phyloP scores from a whole-genome alignment of 345 rosid species.

The Triadica sebifera region DNA sequence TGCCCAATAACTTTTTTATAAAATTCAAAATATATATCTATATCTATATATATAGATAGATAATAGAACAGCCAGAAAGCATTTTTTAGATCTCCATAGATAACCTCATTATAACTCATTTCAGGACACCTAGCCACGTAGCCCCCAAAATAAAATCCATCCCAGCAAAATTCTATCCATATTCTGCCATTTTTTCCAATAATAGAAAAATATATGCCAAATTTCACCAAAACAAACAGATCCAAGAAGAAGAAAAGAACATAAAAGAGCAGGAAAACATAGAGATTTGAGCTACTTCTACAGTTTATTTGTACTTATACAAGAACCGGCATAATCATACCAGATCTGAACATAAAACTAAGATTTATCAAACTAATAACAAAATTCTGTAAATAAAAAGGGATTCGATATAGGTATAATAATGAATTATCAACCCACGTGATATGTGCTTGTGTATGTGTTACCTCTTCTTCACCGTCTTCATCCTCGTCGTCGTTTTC shows the following conservation, averaged over 20 bases:
- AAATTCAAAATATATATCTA: background rate
- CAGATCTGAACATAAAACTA: slow-evolving; percentile 33
- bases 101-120: too few relatives aligned
- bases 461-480: slow-evolving; percentile 22
- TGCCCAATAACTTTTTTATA: background rate
- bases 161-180: too few relatives aligned
- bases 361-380: background rate
- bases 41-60: too few relatives aligned
- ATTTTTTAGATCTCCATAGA: background rate
- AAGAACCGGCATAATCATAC: background rate
- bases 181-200: background rate
- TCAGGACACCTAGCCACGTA: too few relatives aligned
- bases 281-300: background rate
- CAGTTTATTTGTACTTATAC: background rate
- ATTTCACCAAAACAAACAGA: slow-evolving; percentile 12
- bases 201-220: background rate
- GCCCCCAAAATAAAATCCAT: too few relatives aligned
- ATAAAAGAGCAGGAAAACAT: background rate
- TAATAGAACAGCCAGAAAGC: background rate
- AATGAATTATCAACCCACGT: background rate
- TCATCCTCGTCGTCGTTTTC: slow-evolving; percentile 23
- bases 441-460: background rate
- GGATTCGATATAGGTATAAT: slow-evolving; percentile 3
- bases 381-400: background rate
- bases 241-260: slow-evolving; percentile 7